phyloP scores from a whole-genome alignment of 2,329 filamentous ascomycete genomes.

The Grosmannia huntii region DNA sequence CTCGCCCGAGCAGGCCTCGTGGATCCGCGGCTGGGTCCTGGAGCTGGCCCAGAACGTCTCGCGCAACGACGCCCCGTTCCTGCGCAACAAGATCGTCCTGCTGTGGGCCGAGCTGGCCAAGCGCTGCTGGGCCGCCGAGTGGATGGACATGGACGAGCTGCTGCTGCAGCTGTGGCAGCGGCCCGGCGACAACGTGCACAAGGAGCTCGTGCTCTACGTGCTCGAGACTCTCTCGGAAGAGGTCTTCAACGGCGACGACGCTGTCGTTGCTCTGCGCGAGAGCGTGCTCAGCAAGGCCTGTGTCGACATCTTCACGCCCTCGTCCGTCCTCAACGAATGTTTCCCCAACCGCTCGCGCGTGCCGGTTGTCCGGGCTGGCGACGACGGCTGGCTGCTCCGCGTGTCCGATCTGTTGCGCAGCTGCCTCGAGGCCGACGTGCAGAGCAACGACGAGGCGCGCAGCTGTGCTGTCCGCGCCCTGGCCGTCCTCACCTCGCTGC shows the following conservation, averaged over 20 bases:
- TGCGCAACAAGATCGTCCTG: conserved; percentile 88
- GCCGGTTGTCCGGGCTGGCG: conserved; percentile 58
- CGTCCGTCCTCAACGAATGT: conserved; percentile 57
- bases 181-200: conserved; percentile 48
- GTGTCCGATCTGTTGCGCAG: conserved; percentile 61
- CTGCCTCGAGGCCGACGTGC: conserved; percentile 54
- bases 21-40: conserved; percentile 65
- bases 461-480: conserved; percentile 64
- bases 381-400: conserved; percentile 78
- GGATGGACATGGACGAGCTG: conserved; percentile 86
- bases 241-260: conserved; percentile 82
- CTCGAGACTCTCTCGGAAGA: conserved; percentile 90
- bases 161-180: conserved; percentile 74
- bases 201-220: conserved; percentile 77
- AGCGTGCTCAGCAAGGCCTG: conserved; percentile 76
- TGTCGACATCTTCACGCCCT: conserved; percentile 86
- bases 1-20: conserved; percentile 50
- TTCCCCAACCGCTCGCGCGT: conserved; percentile 60
- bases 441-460: conserved; percentile 53
- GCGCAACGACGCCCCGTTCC: conserved; percentile 62
- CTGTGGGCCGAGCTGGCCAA: conserved; percentile 94
- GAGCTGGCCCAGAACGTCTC: conserved; percentile 61
- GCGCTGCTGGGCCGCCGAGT: conserved; percentile 80
- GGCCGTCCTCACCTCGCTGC: conserved; percentile 61
- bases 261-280: conserved; percentile 70